Conservation (phyloP, 2,329 filamentous ascomycete species). For the Phaeosphaeriaceae sp. region DNA sequence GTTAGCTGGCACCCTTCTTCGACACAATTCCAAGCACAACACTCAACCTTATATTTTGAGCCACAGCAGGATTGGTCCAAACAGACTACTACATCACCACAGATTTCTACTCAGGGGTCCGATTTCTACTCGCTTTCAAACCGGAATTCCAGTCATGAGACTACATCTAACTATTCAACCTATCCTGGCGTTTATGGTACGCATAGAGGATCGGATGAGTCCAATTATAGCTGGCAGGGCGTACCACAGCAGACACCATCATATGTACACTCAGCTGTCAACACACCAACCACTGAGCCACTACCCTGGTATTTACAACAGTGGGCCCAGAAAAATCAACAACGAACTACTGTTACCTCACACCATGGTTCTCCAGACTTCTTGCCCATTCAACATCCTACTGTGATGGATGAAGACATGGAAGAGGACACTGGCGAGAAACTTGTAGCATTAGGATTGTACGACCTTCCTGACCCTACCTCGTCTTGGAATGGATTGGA, state of each 20-base stretch:
- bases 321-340: slow-evolving; percentile 45
- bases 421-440: slow-evolving; percentile 69
- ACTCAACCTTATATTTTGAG: slow-evolving; percentile 29
- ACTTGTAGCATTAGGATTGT: slow-evolving; percentile 81
- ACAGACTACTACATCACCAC: slow-evolving; percentile 28
- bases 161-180: slow-evolving; percentile 18
- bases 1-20: slow-evolving; percentile 79
- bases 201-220: slow-evolving; percentile 33
- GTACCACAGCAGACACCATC: slow-evolving; percentile 27
- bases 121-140: slow-evolving; percentile 46
- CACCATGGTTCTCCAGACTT: slow-evolving; percentile 52
- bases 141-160: slow-evolving; percentile 40
- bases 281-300: slow-evolving; percentile 38
- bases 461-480: slow-evolving; percentile 72
- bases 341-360: slow-evolving; percentile 21
- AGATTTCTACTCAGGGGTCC: slow-evolving; percentile 36
- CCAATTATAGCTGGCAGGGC: slow-evolving; percentile 40
- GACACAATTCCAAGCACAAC: slow-evolving; percentile 46
- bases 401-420: slow-evolving; percentile 58
- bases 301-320: slow-evolving; percentile 47
- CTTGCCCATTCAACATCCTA: slow-evolving; percentile 57
- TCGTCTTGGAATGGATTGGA: slow-evolving; percentile 59
- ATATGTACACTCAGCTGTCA: slow-evolving; percentile 36
- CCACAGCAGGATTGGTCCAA: slow-evolving; percentile 38
- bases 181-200: slow-evolving; percentile 20